These are phyloP conservation scores for Alternaria panax DNA, from an alignment of 2,329 filamentous ascomycete species.

Conservation along the genomic window DNA sequence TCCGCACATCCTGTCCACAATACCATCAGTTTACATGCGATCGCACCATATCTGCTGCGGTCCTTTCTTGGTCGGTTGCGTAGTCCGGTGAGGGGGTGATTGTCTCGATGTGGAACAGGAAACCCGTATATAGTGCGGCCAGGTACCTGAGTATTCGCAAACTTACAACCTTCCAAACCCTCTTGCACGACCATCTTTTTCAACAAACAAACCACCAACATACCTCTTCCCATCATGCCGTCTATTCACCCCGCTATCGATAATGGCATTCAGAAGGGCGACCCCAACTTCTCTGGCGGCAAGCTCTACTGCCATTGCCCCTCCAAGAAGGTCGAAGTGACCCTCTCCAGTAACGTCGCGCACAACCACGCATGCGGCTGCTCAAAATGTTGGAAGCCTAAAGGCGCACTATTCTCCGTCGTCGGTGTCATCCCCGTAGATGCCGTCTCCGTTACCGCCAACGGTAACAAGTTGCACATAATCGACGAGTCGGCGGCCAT, in stretches of 20 bases:
- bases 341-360: conserved; percentile 64
- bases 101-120: background rate
- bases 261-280: conserved; percentile 66
- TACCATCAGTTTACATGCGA: conserved; percentile 9
- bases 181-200: background rate
- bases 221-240: conserved; percentile 29
- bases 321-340: conserved; percentile 64
- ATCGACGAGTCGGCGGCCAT: conserved; percentile 63
- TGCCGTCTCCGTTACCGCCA: conserved; percentile 64
- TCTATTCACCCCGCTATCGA: conserved; percentile 70
- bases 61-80: conserved; percentile 12
- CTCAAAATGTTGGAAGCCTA: conserved; percentile 76
- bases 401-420: conserved; percentile 68
- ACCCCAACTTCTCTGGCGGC: conserved; percentile 64
- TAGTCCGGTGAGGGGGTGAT: conserved; percentile 20
- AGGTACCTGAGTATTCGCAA: background rate
- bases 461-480: conserved; percentile 64
- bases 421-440: conserved; percentile 67
- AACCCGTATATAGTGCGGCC: conserved; percentile 7
- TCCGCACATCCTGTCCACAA: conserved; percentile 22
- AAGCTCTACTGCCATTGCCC: conserved; percentile 68
- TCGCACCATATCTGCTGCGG: conserved; percentile 12
- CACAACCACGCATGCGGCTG: conserved; percentile 77
- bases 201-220: background rate
- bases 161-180: background rate